Evolutionary conservation across 2,329 filamentous ascomycete genomes (phyloP).

Genomic region (Didymella sp.): DNA sequence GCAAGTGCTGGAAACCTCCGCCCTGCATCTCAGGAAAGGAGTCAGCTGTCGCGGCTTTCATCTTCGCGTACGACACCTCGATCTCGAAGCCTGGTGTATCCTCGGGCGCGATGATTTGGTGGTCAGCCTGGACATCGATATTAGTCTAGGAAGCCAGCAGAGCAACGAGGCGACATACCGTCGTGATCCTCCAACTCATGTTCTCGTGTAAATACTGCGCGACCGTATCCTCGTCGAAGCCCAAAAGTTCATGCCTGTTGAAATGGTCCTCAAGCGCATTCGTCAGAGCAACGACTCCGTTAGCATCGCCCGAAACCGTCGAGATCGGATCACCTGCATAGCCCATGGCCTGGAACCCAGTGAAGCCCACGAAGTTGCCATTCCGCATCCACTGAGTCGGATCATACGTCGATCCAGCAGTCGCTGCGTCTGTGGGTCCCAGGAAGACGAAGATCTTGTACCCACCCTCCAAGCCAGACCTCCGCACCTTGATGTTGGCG

Average conservation of each 20-base stretch:
- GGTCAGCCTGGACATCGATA: slow-evolving; percentile 42
- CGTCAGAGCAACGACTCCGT: slow-evolving; percentile 56
- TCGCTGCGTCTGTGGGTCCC: slow-evolving; percentile 55
- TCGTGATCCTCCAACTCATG: slow-evolving; percentile 36
- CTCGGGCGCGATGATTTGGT: slow-evolving; percentile 40
- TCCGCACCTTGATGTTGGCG: slow-evolving; percentile 69
- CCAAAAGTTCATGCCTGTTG: slow-evolving; percentile 41
- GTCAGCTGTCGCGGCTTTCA: slow-evolving; percentile 44
- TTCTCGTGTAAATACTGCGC: slow-evolving; percentile 30
- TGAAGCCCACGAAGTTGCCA: slow-evolving; percentile 66
- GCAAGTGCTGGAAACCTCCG: slow-evolving; percentile 19
- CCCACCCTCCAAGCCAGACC: slow-evolving; percentile 65
- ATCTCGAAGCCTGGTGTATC: slow-evolving; percentile 50
- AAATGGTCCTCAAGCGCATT: slow-evolving; percentile 49
- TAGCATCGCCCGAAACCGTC: slow-evolving; percentile 17
- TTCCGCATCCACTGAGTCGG: slow-evolving; percentile 61
- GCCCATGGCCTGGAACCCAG: slow-evolving; percentile 53
- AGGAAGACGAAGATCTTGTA: slow-evolving; percentile 75
- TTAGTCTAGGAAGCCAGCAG: too few species aligned
- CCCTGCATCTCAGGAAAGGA: slow-evolving; percentile 23
- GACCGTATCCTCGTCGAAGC: slow-evolving; percentile 32
- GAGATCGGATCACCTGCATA: neutral
- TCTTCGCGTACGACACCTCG: slow-evolving; percentile 49
- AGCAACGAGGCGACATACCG: slow-evolving; percentile 24
- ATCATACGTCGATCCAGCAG: slow-evolving; percentile 57